These are phyloP conservation scores for Trichosanthes truncata DNA, from an alignment of 306 rosid species.

Conservation along the genomic window DNA sequence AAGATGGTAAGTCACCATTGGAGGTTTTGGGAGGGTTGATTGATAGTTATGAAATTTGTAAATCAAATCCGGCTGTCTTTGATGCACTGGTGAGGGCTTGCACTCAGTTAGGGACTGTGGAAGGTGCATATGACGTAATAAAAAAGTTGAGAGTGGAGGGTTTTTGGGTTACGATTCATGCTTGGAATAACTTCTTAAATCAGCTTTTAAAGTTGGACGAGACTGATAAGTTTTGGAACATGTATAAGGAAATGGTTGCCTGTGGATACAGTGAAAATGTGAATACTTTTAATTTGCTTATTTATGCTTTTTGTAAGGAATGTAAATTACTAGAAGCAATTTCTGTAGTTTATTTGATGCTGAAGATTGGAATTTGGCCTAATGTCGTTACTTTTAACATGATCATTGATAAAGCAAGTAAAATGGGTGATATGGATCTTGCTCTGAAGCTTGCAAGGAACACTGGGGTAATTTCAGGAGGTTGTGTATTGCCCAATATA, in stretches of 20 bases:
- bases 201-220: slow-evolving; percentile 35
- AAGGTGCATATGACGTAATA: slow-evolving; percentile 44
- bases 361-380: slow-evolving; percentile 31
- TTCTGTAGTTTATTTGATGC: slow-evolving; percentile 35
- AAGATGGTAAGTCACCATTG: slow-evolving; percentile 23
- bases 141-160: slow-evolving; percentile 23
- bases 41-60: slow-evolving; percentile 20
- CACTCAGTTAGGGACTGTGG: slow-evolving; percentile 26
- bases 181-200: slow-evolving; percentile 50
- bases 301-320: slow-evolving; percentile 45
- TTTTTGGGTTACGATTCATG: slow-evolving; percentile 37
- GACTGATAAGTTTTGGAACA: slow-evolving; percentile 35
- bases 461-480: slow-evolving; percentile 26
- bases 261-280: slow-evolving; percentile 38
- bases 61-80: slow-evolving; percentile 31
- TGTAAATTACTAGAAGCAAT: slow-evolving; percentile 34
- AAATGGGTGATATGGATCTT: slow-evolving; percentile 36
- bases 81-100: slow-evolving; percentile 55
- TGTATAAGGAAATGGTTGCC: slow-evolving; percentile 41
- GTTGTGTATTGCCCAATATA: slow-evolving; percentile 24
- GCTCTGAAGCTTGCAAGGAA: slow-evolving; percentile 34
- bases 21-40: slow-evolving; percentile 35
- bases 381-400: slow-evolving; percentile 48
- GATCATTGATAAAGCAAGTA: slow-evolving; percentile 43
- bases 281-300: slow-evolving; percentile 40